These are phyloP conservation scores for Euryodendron excelsum DNA, from an alignment of 148 eudicot species.

Conservation along the genomic window DNA sequence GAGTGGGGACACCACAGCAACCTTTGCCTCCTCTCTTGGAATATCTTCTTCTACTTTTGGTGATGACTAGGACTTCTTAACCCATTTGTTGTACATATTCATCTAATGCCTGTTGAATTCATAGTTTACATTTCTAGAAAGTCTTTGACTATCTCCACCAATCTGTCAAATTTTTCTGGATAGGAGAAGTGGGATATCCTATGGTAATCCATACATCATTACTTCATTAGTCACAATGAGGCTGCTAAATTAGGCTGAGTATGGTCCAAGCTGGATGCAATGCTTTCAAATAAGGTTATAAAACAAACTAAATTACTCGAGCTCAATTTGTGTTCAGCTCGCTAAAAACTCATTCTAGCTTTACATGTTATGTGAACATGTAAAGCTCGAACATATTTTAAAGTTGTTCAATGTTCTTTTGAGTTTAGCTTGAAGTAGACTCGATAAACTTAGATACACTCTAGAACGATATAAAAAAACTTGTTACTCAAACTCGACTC, in stretches of 20 bases:
- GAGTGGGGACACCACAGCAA: conserved; percentile 32
- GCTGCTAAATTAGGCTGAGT: not conserved
- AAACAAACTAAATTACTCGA: too few species aligned
- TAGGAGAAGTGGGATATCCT: not conserved
- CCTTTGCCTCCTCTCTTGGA: conserved; percentile 37
- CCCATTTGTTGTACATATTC: not conserved
- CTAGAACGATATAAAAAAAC: too few species aligned
- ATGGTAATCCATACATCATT: not conserved
- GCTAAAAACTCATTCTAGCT: too few species aligned
- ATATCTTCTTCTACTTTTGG: conserved; percentile 32
- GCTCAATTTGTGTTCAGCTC: too few species aligned
- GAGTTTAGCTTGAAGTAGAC: too few species aligned
- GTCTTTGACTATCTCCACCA: not conserved
- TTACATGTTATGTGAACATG: too few species aligned
- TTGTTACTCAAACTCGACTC: too few species aligned
- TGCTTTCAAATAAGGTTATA: not conserved
- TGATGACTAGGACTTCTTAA: conserved; percentile 13
- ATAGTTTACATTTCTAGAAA: not conserved
- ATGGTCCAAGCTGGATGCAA: not conserved
- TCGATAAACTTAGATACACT: too few species aligned
- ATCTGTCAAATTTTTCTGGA: not conserved
- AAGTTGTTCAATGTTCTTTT: too few species aligned
- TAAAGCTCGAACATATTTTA: too few species aligned
- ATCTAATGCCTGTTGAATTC: too few species aligned
- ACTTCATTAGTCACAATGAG: not conserved